These are phyloP conservation scores for Diplotaxis tenuifolia DNA, from an alignment of 345 rosid species.

Conservation along the genomic window DNA sequence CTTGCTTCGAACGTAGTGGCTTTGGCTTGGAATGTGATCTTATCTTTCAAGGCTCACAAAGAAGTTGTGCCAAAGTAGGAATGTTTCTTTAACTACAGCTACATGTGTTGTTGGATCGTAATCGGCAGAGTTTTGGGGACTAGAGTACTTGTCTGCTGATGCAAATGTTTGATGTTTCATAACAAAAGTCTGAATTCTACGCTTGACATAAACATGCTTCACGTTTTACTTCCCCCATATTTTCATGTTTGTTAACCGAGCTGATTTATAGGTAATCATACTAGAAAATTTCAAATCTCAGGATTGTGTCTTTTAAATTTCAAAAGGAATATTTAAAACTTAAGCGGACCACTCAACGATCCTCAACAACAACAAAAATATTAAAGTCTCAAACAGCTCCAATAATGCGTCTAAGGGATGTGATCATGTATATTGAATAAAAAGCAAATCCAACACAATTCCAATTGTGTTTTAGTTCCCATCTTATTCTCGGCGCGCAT, in stretches of 20 bases:
- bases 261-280: too few species aligned
- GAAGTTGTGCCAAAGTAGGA: conserved; percentile 63
- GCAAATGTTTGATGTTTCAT: not conserved
- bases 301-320: not conserved
- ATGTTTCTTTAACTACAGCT: not conserved
- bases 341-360: conserved; percentile 12
- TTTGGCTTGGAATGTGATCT: conserved; percentile 84
- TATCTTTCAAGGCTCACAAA: conserved; percentile 90
- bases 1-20: conserved; percentile 81
- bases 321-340: not conserved
- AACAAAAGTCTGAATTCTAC: too few species aligned
- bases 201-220: conserved; percentile 10
- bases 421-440: conserved; percentile 16
- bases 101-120: not conserved
- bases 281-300: not conserved
- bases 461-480: conserved; percentile 24
- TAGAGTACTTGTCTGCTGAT: conserved; percentile 28
- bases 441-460: conserved; percentile 35
- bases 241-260: too few species aligned
- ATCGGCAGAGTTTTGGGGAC: conserved; percentile 33
- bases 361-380: not conserved
- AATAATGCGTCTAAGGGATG: conserved; percentile 14
- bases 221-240: not conserved
- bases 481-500: conserved; percentile 21
- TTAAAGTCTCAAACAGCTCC: not conserved